Evolutionary conservation across 1,139 yeast genomes (phyloP), one percentile per base, ranked within the genome.

Genomic region (Pneumocystis jirovecii): DNA sequence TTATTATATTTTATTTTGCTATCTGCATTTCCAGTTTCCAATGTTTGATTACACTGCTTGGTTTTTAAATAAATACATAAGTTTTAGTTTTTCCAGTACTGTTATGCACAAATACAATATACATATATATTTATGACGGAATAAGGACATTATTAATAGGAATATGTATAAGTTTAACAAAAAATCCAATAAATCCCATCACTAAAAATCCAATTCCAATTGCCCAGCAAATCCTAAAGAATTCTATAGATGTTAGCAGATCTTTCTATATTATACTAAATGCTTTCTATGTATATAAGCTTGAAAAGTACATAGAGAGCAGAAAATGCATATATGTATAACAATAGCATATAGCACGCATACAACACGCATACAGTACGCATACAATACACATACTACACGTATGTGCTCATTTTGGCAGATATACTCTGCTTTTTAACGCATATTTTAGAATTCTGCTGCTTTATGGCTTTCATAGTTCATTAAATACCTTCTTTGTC

Each of bases 131-230:
- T 59, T 40, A 61, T 5, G 34, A 21, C 19, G 42, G 42, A n/a
- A 44, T 65, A 19, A 66, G 62, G 31, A 65, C 67, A 31, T 66
- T 66, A 61, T 66, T 66, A 62, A 66, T 66, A 25, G 68, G 68
- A 59, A 67, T 67, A 65, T 67, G 68, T 37, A 67, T 66, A 61
- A 67, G 57, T 61, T 67, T 67, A 62, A 67, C 68, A 29, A 67
- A 61, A 42, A 66, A 67, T 17, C 68, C 68, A 44, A 67, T 66
- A 56, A 67, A 66, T n/a, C 68, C 68, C 68, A 67, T 67, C 19
- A 67, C 60, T 29, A 67, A 63, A 64, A 67, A 67, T 17, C 68
- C 68, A 29, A 66, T 61, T 7, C 67, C 69, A 21, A 67, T 66
- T 37, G 68, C 68, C 61, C 64, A 64, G 4, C 66, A 66, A 61